Base-by-base conservation (phyloP, 257 asterid species). In the Solanum bulbocastanum region DNA sequence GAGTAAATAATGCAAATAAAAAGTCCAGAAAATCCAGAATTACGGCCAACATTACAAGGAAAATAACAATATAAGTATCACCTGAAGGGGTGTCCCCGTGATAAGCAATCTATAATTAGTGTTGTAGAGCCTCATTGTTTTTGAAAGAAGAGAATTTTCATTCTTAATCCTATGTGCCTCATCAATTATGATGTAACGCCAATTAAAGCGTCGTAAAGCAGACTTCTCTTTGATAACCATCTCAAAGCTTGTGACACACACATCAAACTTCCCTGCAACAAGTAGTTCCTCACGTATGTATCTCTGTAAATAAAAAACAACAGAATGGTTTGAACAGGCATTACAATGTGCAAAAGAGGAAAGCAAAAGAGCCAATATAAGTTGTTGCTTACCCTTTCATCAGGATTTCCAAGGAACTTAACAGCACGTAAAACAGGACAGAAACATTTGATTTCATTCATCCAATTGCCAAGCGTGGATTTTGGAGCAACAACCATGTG, bases 401-500 rank as follows among this genome's bases (percentile, higher is more conserved):
- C 99, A 10, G 98, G 99, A 90, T 97, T 96, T 78, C 99, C 99
- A 83, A 97, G 99, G 90, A 97, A 96, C 89, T 97, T 97, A 25
- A 97, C 94, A 90, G 99, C 98, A 73, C 99, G 98, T 86, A 97
- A 86, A 78, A 92, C 72, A 23, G 99, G 99, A 86, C 99, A 97
- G 91, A 97, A 97, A 89, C 98, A 95, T 88, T 93, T 96, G 88
- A 97, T 95, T 92, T 97, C 99, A 87, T 97, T 97, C 99, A 97
- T 97, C 99, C 99, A 97, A 89, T 97, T 96, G 22, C 99, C 99
- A 68, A 97, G 99, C 18, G 99, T 97, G 87, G 99, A 97, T 90
- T 97, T 97, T 20, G 99, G 99, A 88, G 99, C 98, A 90, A 96
- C 99, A 90, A 97, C 99, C 99, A 97, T 97, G 91, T 97, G 99